phyloP scores from a whole-genome alignment of 495 filamentous ascomycete species.

The Xylaria telfairii region DNA sequence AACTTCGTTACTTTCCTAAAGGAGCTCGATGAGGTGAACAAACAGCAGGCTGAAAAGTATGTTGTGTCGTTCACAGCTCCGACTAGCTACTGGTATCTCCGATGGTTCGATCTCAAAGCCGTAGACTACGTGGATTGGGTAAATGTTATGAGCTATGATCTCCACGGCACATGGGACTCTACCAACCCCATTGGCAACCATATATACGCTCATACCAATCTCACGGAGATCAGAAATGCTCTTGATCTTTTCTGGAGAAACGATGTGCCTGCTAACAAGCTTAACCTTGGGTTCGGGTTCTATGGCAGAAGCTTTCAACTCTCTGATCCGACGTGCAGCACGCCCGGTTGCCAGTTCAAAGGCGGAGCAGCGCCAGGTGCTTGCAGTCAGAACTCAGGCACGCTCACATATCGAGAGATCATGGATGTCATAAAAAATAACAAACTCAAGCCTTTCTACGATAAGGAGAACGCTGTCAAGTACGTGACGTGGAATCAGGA shows the following conservation, averaged over 20 bases:
- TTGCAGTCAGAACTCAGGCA: slow-evolving; percentile 41
- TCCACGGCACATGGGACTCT: slow-evolving; percentile 46
- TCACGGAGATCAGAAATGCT: slow-evolving; percentile 60
- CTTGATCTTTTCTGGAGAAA: slow-evolving; percentile 60
- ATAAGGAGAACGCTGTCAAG: slow-evolving; percentile 45
- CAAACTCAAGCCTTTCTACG: slow-evolving; percentile 28
- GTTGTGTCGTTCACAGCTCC: slow-evolving; percentile 53
- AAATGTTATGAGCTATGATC: slow-evolving; percentile 63
- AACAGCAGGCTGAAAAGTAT: slow-evolving; percentile 30
- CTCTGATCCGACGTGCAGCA: slow-evolving; percentile 20
- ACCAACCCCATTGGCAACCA: slow-evolving; percentile 38
- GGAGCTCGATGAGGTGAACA: slow-evolving; percentile 38
- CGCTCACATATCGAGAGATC: slow-evolving; percentile 51
- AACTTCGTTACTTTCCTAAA: slow-evolving; percentile 53
- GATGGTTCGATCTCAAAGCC: slow-evolving; percentile 54
- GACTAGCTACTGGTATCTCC: slow-evolving; percentile 61
- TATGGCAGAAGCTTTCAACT: slow-evolving; percentile 55
- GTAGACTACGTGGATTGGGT: slow-evolving; percentile 52
- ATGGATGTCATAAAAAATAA: slow-evolving; percentile 35
- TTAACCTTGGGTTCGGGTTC: slow-evolving; percentile 58
- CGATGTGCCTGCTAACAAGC: slow-evolving; percentile 47
- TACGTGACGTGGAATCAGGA: slow-evolving; percentile 44
- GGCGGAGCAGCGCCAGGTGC: slow-evolving; percentile 37
- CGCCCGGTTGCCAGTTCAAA: slow-evolving; percentile 40
- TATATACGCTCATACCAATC: slow-evolving; percentile 58